These are phyloP conservation scores for Aspergillus carlsbadensis DNA, from an alignment of 495 filamentous ascomycete species.

Conservation along the genomic window DNA sequence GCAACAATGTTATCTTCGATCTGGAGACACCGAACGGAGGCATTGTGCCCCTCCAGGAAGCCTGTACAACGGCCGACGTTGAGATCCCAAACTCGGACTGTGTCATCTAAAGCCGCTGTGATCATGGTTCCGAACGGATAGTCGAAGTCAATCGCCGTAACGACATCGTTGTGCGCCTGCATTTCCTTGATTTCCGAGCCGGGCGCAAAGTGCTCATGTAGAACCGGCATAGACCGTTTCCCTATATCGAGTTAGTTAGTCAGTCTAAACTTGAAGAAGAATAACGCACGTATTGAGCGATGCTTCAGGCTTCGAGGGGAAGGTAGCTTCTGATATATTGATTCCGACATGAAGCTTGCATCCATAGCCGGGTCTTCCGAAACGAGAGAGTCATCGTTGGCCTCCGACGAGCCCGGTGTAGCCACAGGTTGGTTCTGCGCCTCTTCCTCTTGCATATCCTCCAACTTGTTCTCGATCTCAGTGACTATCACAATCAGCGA, in stretches of 20 bases:
- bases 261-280: not conserved
- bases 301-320: slow-evolving; percentile 63
- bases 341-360: slow-evolving; percentile 92
- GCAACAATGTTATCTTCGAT: slow-evolving; percentile 95
- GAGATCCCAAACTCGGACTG: slow-evolving; percentile 96
- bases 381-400: slow-evolving; percentile 49
- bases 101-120: slow-evolving; percentile 92
- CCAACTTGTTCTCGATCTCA: slow-evolving; percentile 81
- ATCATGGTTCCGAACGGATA: slow-evolving; percentile 94
- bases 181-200: slow-evolving; percentile 87
- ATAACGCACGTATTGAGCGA: slow-evolving; percentile 52
- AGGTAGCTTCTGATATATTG: slow-evolving; percentile 91
- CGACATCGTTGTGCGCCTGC: slow-evolving; percentile 81
- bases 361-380: slow-evolving; percentile 58
- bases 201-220: slow-evolving; percentile 93
- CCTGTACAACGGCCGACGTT: slow-evolving; percentile 90
- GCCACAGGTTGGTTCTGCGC: slow-evolving; percentile 43
- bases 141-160: slow-evolving; percentile 94
- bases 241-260: slow-evolving; percentile 28
- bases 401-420: slow-evolving; percentile 54
- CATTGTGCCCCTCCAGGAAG: slow-evolving; percentile 87
- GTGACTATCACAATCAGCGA: slow-evolving; percentile 51
- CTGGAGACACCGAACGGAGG: slow-evolving; percentile 89
- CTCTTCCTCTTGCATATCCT: slow-evolving; percentile 75
- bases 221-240: slow-evolving; percentile 86